Conservation (phyloP, 2,329 filamentous ascomycete species). For the Lecanicillium sp. region DNA sequence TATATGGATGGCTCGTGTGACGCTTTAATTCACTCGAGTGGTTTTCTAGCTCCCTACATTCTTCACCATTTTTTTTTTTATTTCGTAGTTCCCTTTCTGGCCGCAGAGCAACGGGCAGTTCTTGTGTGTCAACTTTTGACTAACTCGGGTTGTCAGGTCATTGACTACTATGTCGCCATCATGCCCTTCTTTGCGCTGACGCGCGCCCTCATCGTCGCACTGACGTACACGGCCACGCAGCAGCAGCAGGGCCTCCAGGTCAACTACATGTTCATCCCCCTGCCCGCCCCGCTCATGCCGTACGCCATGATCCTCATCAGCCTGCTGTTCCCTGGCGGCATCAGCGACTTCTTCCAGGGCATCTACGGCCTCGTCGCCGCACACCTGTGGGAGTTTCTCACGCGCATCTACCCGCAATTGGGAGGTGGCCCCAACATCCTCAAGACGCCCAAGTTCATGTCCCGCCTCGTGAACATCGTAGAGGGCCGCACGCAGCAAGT, state of each 20-base stretch:
- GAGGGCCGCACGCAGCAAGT: neutral
- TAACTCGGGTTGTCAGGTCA: slow-evolving; percentile 17
- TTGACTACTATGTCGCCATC: slow-evolving; percentile 26
- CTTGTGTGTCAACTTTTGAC: slow-evolving; percentile 1
- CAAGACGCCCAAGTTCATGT: slow-evolving; percentile 66
- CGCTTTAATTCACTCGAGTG: slow-evolving; percentile 52
- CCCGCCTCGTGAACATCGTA: slow-evolving; percentile 53
- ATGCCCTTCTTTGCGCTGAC: slow-evolving; percentile 41
- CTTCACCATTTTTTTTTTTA: slow-evolving; percentile 8
- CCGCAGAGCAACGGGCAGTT: neutral
- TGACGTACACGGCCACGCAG: slow-evolving; percentile 79
- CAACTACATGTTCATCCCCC: slow-evolving; percentile 74
- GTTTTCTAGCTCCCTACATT: slow-evolving; percentile 60
- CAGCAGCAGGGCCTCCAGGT: slow-evolving; percentile 74
- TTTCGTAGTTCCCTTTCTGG: slow-evolving; percentile 16
- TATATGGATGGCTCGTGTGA: slow-evolving; percentile 63
- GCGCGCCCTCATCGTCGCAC: slow-evolving; percentile 66
- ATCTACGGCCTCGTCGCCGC: slow-evolving; percentile 77
- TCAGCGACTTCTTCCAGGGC: slow-evolving; percentile 53
- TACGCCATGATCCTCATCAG: slow-evolving; percentile 72
- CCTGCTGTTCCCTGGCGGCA: slow-evolving; percentile 58
- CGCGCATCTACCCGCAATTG: slow-evolving; percentile 80
- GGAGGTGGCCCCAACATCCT: slow-evolving; percentile 76
- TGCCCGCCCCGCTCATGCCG: slow-evolving; percentile 77
- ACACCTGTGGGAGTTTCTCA: slow-evolving; percentile 86